A percentile compares a stretch with the other conserved stretches of the same genome.
These are phyloP conservation scores for Fusarium decemcellulare DNA, from an alignment of 2,329 filamentous ascomycete genomes.

Conservation along the genomic window DNA sequence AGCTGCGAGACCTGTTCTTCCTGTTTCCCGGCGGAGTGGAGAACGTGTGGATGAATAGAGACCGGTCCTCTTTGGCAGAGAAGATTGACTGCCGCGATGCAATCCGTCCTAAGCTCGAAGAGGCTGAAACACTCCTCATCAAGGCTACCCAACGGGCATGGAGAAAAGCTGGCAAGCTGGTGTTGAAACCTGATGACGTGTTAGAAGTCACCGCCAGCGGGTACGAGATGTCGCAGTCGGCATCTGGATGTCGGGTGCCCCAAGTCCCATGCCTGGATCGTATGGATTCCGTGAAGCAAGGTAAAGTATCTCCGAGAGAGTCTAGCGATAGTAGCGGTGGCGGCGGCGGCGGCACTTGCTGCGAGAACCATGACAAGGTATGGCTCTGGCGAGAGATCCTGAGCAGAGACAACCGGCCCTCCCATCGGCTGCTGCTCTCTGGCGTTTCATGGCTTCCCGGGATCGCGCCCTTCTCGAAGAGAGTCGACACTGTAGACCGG, in stretches of 20 bases:
- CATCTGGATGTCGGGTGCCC: no score
- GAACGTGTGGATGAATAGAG: constrained; percentile 96
- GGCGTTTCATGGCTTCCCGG: constrained; percentile 80
- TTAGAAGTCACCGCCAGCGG: constrained; percentile 70
- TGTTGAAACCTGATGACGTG: no score
- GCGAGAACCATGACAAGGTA: constrained; percentile 71
- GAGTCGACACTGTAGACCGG: constrained; percentile 95
- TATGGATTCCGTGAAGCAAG: no score
- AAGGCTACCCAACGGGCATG: constrained; percentile 82
- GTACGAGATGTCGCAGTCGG: no score
- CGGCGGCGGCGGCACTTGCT: no score
- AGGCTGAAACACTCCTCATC: constrained; percentile 88
- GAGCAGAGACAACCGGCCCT: constrained; percentile 85
- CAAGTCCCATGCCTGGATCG: no score
- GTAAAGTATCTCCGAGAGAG: no score
- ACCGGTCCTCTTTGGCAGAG: constrained; percentile 85
- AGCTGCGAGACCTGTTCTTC: constrained; percentile 87
- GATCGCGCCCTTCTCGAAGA: constrained; percentile 83
- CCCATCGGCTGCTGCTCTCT: constrained; percentile 79
- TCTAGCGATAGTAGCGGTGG: no score
- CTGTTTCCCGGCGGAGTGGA: constrained; percentile 95
- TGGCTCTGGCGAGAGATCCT: constrained; percentile 87
- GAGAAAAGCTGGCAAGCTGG: constrained; percentile 60
- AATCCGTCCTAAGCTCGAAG: constrained; percentile 81
- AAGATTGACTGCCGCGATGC: constrained; percentile 84